Percentiles rank a stretch among this genome's conserved stretches.
phyloP scores from a whole-genome alignment of 169 alveolate genomes.

The Cryptosporidium meleagridis region DNA sequence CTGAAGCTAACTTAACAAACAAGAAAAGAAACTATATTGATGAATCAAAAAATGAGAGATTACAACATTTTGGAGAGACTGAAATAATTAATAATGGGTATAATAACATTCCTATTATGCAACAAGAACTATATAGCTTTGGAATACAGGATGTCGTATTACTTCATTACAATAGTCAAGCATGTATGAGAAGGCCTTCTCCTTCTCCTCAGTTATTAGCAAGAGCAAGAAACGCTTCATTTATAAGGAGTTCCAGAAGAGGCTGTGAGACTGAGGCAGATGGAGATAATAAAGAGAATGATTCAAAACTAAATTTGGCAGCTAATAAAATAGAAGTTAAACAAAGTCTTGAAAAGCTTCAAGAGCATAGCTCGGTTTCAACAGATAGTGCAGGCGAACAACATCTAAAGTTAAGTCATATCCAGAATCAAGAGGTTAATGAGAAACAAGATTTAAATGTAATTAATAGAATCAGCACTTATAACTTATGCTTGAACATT shows the following conservation, averaged over 20 bases:
- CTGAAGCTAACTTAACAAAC: not conserved
- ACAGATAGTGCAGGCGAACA: not conserved
- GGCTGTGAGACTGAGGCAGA: not conserved
- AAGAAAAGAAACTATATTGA: not conserved
- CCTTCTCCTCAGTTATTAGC: constrained; percentile 51
- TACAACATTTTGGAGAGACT: not conserved
- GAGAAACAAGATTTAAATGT: not conserved
- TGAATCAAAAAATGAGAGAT: not conserved
- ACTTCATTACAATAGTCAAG: constrained; percentile 26
- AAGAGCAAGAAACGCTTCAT: constrained; percentile 34
- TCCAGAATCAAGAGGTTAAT: not conserved
- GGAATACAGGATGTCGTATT: constrained; percentile 49
- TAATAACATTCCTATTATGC: not conserved
- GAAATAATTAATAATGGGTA: not conserved
- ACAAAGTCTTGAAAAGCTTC: not conserved
- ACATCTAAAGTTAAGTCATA: too few relatives aligned
- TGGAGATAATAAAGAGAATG: not conserved
- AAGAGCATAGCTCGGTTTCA: not conserved
- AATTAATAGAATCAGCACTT: too few relatives aligned
- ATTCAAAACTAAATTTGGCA: not conserved
- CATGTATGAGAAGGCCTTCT: constrained; percentile 13
- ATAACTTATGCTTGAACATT: not conserved
- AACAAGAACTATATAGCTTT: constrained; percentile 10
- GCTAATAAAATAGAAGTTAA: not conserved
- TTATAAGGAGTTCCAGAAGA: not conserved